Conservation (phyloP, 2,329 filamentous ascomycete genomes). For the Rutstroemia sp. region DNA sequence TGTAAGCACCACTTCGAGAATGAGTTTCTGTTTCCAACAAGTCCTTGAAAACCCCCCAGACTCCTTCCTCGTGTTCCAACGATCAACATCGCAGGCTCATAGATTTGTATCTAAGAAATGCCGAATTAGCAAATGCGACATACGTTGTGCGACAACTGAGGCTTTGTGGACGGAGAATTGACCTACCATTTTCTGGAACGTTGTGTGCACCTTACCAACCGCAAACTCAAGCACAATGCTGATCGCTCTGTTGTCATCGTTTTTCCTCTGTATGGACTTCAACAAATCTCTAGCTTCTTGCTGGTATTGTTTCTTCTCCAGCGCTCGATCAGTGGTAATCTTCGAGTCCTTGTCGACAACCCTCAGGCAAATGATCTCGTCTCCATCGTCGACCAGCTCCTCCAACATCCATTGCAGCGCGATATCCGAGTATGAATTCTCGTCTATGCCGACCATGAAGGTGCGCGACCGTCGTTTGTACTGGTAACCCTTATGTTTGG, state of each 20-base stretch:
- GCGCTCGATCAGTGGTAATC: constrained; percentile 50
- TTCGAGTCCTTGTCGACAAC: constrained; percentile 66
- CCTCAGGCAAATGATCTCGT: constrained; percentile 66
- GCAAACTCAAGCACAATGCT: constrained; percentile 66
- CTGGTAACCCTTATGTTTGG: constrained; percentile 66
- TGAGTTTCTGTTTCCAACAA: constrained; percentile 53
- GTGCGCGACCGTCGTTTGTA: constrained; percentile 60
- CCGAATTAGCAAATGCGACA: constrained; percentile 10
- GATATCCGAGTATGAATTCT: constrained; percentile 69
- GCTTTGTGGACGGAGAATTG: not conserved
- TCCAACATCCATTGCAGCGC: constrained; percentile 69
- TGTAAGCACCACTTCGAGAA: constrained; percentile 71
- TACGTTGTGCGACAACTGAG: not conserved
- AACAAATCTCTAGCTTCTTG: constrained; percentile 58
- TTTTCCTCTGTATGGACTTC: constrained; percentile 59
- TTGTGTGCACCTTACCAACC: constrained; percentile 63
- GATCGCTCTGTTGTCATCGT: constrained; percentile 63
- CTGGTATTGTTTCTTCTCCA: constrained; percentile 55
- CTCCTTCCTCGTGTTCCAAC: constrained; percentile 64
- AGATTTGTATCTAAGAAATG: constrained; percentile 54
- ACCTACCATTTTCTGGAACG: constrained; percentile 65
- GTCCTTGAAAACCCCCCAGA: constrained; percentile 60
- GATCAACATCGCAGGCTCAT: constrained; percentile 65
- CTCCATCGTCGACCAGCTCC: constrained; percentile 69
- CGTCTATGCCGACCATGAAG: constrained; percentile 65